These are phyloP conservation scores for Penicillium nordicum DNA, from an alignment of 2,329 filamentous ascomycete species.

Conservation along the genomic window DNA sequence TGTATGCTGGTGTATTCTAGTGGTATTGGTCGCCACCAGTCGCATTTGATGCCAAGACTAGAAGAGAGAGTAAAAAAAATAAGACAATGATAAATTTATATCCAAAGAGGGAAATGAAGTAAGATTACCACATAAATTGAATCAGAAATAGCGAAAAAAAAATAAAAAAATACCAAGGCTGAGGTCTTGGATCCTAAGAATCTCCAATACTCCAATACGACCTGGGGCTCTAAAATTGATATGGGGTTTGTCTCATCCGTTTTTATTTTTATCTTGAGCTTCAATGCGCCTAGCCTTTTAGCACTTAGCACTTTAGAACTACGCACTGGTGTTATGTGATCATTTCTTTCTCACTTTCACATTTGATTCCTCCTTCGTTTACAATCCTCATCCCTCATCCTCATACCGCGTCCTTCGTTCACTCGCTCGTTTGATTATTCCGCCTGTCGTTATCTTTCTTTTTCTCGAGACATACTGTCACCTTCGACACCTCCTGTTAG, in stretches of 20 bases:
- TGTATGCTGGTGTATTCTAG: not conserved
- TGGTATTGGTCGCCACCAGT: constrained; percentile 3
- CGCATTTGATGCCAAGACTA: not conserved
- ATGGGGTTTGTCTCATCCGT: constrained; percentile 8
- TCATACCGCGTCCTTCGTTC: not conserved
- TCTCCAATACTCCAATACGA: not conserved
- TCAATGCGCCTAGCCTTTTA: constrained; percentile 7
- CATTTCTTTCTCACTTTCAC: not conserved
- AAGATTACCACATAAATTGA: not conserved
- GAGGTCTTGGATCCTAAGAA: not conserved
- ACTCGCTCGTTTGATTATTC: not conserved
- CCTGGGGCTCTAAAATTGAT: constrained; percentile 3
- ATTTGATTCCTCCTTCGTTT: not conserved
- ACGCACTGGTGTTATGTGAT: not conserved
- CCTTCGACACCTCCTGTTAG: not conserved
- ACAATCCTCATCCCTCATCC: not conserved
- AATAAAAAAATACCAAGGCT: not conserved
- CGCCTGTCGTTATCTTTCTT: constrained; percentile 1
- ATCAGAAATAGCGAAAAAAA: not conserved
- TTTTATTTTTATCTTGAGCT: constrained; percentile 12
- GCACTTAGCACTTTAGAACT: not conserved
- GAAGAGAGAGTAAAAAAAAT: not conserved
- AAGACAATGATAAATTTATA: not conserved
- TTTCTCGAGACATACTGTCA: not conserved
- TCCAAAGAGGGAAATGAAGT: not conserved